A percentile compares a stretch with the other conserved stretches of the same genome.
Evolutionary conservation across 208 protist genomes (phyloP).

Genomic region (Acanthamoeba culbertsoni): DNA sequence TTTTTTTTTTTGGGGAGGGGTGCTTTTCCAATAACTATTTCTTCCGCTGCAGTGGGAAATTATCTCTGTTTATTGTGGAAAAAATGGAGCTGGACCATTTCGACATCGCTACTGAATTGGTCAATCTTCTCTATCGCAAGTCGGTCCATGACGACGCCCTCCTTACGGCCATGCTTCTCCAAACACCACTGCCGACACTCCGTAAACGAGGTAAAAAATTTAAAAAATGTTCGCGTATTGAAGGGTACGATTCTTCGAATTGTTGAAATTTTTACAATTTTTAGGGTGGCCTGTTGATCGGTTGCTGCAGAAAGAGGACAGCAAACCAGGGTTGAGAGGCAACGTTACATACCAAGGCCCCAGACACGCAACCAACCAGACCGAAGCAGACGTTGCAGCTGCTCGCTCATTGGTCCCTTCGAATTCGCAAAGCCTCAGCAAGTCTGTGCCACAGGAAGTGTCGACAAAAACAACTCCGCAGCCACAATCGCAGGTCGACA

Average conservation of each 20-base stretch:
- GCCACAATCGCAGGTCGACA: background rate
- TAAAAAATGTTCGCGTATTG: too few relatives aligned
- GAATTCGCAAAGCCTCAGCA: too few relatives aligned
- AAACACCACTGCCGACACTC: conserved; percentile 7
- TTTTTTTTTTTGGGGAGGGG: background rate
- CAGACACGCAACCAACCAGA: too few relatives aligned
- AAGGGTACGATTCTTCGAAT: too few relatives aligned
- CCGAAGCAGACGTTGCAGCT: too few relatives aligned
- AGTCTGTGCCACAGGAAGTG: too few relatives aligned
- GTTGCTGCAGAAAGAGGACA: background rate
- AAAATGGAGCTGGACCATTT: background rate
- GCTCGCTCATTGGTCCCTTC: too few relatives aligned
- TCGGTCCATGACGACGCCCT: conserved; percentile 43
- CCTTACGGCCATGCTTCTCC: conserved; percentile 39
- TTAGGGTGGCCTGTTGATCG: conserved; percentile 24
- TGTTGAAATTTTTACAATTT: background rate
- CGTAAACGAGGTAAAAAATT: background rate
- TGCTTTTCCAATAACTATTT: background rate
- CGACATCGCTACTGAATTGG: conserved; percentile 18
- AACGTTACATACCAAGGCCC: background rate
- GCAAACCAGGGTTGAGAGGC: too few relatives aligned
- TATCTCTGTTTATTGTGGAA: background rate
- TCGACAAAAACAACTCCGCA: background rate
- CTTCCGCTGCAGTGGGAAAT: background rate
- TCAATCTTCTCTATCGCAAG: conserved; percentile 36